These are phyloP conservation scores for Erodium trifolium DNA, from an alignment of 441 rosid species.

Conservation along the genomic window DNA sequence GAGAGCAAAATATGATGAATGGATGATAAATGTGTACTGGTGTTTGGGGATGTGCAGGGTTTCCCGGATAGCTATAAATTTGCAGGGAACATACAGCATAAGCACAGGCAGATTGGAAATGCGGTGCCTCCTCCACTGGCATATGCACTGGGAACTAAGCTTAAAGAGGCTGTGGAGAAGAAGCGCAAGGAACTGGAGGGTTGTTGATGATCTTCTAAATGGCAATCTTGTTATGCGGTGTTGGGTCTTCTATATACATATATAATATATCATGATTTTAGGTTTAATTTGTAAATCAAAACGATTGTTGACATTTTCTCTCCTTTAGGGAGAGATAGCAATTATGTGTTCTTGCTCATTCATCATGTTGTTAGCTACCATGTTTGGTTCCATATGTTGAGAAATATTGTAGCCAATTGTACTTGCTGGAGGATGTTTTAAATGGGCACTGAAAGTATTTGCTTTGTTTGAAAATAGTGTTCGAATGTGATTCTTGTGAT, in stretches of 20 bases:
- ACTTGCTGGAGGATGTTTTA: no score
- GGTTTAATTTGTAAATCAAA: neutral
- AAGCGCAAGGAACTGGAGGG: constrained; percentile 3
- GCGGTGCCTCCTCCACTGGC: constrained; percentile 73
- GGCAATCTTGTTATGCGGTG: neutral
- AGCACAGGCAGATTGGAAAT: constrained; percentile 62
- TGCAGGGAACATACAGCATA: constrained; percentile 38
- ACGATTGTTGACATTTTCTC: no score
- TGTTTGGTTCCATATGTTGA: no score
- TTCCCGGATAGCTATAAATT: constrained; percentile 51
- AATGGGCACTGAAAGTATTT: no score
- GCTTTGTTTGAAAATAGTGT: no score
- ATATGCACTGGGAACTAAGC: constrained; percentile 54
- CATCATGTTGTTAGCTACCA: no score
- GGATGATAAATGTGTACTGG: no score
- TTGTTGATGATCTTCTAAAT: neutral
- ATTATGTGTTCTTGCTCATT: neutral
- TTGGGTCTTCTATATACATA: neutral
- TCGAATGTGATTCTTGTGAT: no score
- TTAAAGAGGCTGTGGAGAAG: constrained; percentile 41
- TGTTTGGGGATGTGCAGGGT: constrained; percentile 30
- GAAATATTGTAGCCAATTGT: no score
- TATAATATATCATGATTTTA: no score
- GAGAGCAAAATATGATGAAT: no score
- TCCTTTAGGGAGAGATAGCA: neutral